Conservation (phyloP, 2,329 filamentous ascomycete species). For the Diaporthe ampelina region DNA sequence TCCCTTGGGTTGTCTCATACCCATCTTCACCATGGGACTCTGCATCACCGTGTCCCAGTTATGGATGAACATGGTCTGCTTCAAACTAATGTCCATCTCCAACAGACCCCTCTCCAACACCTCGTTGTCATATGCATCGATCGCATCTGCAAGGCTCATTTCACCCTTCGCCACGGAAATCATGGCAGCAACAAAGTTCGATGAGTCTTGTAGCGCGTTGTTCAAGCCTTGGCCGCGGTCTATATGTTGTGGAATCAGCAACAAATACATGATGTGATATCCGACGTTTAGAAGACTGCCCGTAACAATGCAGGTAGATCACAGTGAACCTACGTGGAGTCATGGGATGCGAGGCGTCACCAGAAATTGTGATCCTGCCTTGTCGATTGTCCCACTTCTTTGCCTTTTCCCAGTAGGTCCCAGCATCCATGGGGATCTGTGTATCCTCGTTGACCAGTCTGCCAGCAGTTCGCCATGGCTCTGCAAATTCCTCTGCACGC, state of each 20-base stretch:
- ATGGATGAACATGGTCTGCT: not conserved
- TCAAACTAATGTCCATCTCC: not conserved
- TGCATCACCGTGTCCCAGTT: not conserved
- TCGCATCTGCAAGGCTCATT: not conserved
- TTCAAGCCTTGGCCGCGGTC: slow-evolving; percentile 1
- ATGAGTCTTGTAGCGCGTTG: not conserved
- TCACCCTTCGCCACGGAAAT: not conserved
- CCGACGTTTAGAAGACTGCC: not conserved
- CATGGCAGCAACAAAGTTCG: not conserved
- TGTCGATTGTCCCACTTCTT: slow-evolving; percentile 2
- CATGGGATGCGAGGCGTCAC: not conserved
- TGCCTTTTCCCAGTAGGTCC: not conserved
- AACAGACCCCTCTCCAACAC: not conserved
- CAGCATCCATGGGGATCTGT: not conserved
- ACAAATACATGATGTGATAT: not conserved
- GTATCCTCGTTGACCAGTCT: not conserved
- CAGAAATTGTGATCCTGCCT: not conserved
- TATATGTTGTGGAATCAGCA: not conserved
- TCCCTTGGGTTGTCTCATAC: too few relatives aligned
- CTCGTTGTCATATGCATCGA: not conserved
- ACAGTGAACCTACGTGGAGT: not conserved
- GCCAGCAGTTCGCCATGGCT: not conserved
- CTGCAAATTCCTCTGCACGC: not conserved
- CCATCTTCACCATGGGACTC: not conserved
- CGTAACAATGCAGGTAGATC: not conserved